A percentile compares a stretch with the other conserved stretches of the same genome.
Evolutionary conservation across 305 asterid species (phyloP).

Genomic region (Fraxinus sp.): DNA sequence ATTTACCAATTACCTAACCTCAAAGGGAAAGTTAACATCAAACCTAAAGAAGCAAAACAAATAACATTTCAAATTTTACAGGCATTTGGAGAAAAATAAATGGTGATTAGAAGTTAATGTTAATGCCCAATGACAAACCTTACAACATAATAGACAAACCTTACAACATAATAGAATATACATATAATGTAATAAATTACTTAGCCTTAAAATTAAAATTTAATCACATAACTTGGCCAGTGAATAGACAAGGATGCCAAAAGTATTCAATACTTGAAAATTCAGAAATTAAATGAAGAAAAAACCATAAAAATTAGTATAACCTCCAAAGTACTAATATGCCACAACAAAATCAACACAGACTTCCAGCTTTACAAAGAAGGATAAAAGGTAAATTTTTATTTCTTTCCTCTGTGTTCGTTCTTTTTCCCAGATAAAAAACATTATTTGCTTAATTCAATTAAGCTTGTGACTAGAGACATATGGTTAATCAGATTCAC

Average conservation of each 20-base stretch:
- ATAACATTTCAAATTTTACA: neutral
- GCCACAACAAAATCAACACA: neutral
- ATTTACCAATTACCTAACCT: neutral
- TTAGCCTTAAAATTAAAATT: neutral
- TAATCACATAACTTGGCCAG: neutral
- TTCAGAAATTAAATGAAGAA: neutral
- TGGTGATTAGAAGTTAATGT: neutral
- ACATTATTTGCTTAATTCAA: neutral
- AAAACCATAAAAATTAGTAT: neutral
- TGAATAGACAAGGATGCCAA: neutral
- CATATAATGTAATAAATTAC: neutral
- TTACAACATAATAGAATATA: neutral
- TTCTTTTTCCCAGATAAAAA: neutral
- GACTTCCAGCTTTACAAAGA: neutral
- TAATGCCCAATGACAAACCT: neutral
- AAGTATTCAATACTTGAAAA: neutral
- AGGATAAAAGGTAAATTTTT: neutral
- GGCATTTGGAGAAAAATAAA: neutral
- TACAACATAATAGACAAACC: neutral
- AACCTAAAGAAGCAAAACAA: neutral
- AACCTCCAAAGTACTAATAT: neutral
- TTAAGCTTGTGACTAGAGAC: neutral
- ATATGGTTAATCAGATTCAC: neutral
- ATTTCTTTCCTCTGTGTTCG: neutral
- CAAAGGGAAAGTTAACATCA: neutral